phyloP scores from a whole-genome alignment of 805 yeast species.

The Peterozyma toletana region DNA sequence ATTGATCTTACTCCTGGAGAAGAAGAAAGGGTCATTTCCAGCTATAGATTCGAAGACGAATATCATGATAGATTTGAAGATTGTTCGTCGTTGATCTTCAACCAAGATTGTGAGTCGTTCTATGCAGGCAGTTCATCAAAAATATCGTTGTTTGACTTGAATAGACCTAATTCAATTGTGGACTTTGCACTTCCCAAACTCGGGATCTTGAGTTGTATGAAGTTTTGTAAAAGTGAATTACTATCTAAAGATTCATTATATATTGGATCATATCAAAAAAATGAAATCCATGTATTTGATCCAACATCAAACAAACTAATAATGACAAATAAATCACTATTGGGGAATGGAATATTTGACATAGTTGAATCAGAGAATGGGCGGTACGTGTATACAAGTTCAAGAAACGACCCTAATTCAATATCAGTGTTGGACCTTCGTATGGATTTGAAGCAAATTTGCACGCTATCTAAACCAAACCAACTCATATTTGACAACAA shows the following conservation, averaged over 20 bases:
- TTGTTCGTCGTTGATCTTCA: slow-evolving; percentile 20
- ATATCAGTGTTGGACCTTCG: slow-evolving; percentile 29
- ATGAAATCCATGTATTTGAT: slow-evolving; percentile 19
- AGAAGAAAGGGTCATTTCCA: slow-evolving; percentile 12
- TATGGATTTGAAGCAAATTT: slow-evolving; percentile 15
- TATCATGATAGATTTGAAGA: slow-evolving; percentile 26
- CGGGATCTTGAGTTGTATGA: slow-evolving; percentile 16
- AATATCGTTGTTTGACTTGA: slow-evolving; percentile 22
- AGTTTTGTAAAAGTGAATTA: slow-evolving; percentile 6
- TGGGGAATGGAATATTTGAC: slow-evolving; percentile 26
- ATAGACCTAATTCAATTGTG: slow-evolving; percentile 15
- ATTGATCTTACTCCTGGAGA: slow-evolving; percentile 14
- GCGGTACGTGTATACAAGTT: slow-evolving; percentile 23
- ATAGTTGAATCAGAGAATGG: slow-evolving; percentile 27
- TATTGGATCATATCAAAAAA: slow-evolving; percentile 5
- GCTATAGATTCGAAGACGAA: slow-evolving; percentile 21
- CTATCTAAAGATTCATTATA: not conserved
- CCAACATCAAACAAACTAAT: slow-evolving; percentile 7
- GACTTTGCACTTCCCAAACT: not conserved
- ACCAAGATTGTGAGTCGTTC: slow-evolving; percentile 13
- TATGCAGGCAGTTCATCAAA: slow-evolving; percentile 22
- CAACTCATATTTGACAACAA: slow-evolving; percentile 5
- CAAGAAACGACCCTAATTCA: slow-evolving; percentile 17
- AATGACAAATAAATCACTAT: slow-evolving; percentile 1
- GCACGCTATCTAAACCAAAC: slow-evolving; percentile 6